Percentiles rank a stretch among this genome's conserved stretches.
Conservation (phyloP, 768 basidiomycete genomes). For the Boletellus sp. region DNA sequence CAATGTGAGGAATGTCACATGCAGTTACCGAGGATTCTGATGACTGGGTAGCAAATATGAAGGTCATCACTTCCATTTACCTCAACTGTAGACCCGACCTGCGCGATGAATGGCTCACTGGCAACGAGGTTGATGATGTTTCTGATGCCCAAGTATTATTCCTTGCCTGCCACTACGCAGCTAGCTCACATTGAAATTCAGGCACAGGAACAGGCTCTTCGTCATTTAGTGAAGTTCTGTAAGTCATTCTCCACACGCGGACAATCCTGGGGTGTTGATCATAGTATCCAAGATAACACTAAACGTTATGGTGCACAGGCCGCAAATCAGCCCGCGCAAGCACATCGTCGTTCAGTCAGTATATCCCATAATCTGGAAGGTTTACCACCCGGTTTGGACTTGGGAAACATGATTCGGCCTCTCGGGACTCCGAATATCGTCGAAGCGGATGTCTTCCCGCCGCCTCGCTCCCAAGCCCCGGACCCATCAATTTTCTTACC, state of each 20-base stretch:
- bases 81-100: constrained; percentile 95
- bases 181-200: constrained; percentile 31
- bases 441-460: constrained; percentile 94
- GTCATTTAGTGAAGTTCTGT: constrained; percentile 95
- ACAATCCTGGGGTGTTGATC: constrained; percentile 5
- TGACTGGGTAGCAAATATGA: constrained; percentile 83
- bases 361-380: constrained; percentile 81
- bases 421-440: constrained; percentile 71
- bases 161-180: constrained; percentile 1
- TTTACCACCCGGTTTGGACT: constrained; percentile 67
- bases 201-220: constrained; percentile 93
- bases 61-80: constrained; percentile 98
- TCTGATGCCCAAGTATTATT: constrained; percentile 78
- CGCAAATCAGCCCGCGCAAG: constrained; percentile 46
- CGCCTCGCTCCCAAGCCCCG: constrained; percentile 80
- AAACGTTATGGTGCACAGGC: constrained; percentile 76
- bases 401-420: constrained; percentile 71
- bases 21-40: constrained; percentile 9
- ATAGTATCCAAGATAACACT: constrained; percentile 65
- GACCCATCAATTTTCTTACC: constrained; percentile 83
- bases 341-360: constrained; percentile 78
- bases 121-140: constrained; percentile 86
- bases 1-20: constrained; percentile 60
- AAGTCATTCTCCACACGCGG: constrained; percentile 29
- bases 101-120: constrained; percentile 96